These are phyloP conservation scores for Fusarium staphyleae DNA, from an alignment of 2,329 filamentous ascomycete genomes.

Conservation along the genomic window DNA sequence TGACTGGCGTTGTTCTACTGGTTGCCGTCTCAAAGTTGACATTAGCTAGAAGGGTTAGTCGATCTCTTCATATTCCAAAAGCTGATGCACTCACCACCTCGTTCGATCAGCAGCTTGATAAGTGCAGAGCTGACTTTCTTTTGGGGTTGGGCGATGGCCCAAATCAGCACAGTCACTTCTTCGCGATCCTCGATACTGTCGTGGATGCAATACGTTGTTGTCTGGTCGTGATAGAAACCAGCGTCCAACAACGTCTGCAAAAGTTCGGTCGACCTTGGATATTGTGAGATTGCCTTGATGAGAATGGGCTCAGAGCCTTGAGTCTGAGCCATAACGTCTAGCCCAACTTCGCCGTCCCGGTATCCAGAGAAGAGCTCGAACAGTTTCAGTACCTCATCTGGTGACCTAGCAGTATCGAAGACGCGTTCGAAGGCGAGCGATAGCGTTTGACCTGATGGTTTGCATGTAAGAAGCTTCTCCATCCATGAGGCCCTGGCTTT, in stretches of 20 bases:
- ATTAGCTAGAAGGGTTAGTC: slow-evolving; percentile 53
- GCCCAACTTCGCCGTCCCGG: slow-evolving; percentile 53
- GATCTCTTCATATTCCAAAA: neutral
- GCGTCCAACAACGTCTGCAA: slow-evolving; percentile 61
- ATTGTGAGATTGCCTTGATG: slow-evolving; percentile 60
- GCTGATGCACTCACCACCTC: slow-evolving; percentile 45
- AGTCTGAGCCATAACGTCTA: slow-evolving; percentile 59
- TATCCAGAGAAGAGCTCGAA: slow-evolving; percentile 61
- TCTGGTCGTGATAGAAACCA: slow-evolving; percentile 67
- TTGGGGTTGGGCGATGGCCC: slow-evolving; percentile 68
- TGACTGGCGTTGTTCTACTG: slow-evolving; percentile 64
- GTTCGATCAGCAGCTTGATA: slow-evolving; percentile 63
- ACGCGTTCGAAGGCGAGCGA: slow-evolving; percentile 63
- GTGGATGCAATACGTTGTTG: slow-evolving; percentile 52
- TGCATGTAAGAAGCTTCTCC: slow-evolving; percentile 56
- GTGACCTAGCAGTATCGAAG: slow-evolving; percentile 58
- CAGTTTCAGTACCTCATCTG: slow-evolving; percentile 59
- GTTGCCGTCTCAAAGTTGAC: slow-evolving; percentile 61
- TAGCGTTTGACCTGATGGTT: slow-evolving; percentile 58
- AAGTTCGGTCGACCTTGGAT: slow-evolving; percentile 62
- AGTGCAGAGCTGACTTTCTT: slow-evolving; percentile 67
- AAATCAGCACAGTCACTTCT: slow-evolving; percentile 63
- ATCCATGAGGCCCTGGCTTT: slow-evolving; percentile 60
- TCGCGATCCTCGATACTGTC: slow-evolving; percentile 60
- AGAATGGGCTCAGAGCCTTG: slow-evolving; percentile 56